Percentiles rank a stretch among this genome's conserved stretches.
Conservation (phyloP, 202 grass and related monocot genomes). For the Brachypodium distachyon region DNA sequence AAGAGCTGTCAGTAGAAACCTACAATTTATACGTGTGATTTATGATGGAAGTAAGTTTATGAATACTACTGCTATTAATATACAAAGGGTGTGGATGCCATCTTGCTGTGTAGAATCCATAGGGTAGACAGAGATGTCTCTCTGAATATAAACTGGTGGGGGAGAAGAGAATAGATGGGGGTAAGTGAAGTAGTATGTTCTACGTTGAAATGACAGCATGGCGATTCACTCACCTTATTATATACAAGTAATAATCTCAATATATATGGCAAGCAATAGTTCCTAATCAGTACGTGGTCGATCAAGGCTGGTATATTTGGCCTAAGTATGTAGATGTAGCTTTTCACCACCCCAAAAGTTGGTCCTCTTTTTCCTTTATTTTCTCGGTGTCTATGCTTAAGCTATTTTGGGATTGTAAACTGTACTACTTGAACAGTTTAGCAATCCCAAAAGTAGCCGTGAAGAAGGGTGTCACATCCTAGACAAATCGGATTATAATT, state of each 20-base stretch:
- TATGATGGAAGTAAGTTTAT: not conserved
- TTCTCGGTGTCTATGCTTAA: not conserved
- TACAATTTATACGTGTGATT: not conserved
- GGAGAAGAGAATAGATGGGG: not conserved
- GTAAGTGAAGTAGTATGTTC: slow-evolving; percentile 38
- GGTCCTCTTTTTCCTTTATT: not conserved
- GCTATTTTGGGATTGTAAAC: not conserved
- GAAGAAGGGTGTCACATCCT: no score
- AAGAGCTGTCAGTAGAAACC: not conserved
- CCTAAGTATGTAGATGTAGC: not conserved
- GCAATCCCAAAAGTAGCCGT: no score
- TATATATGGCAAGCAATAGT: not conserved
- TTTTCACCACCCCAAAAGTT: slow-evolving; percentile 22
- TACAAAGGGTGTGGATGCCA: not conserved
- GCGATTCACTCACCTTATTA: not conserved
- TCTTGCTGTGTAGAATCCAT: slow-evolving; percentile 28
- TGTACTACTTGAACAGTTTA: not conserved
- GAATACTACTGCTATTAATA: not conserved
- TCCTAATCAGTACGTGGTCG: not conserved
- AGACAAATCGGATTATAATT: no score
- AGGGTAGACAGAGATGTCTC: not conserved
- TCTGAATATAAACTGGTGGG: no score
- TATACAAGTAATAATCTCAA: not conserved
- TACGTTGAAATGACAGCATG: slow-evolving; percentile 46
- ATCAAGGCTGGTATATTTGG: slow-evolving; percentile 25